Base-by-base conservation (phyloP, 495 filamentous ascomycete genomes). In the Platismatia glauca region DNA sequence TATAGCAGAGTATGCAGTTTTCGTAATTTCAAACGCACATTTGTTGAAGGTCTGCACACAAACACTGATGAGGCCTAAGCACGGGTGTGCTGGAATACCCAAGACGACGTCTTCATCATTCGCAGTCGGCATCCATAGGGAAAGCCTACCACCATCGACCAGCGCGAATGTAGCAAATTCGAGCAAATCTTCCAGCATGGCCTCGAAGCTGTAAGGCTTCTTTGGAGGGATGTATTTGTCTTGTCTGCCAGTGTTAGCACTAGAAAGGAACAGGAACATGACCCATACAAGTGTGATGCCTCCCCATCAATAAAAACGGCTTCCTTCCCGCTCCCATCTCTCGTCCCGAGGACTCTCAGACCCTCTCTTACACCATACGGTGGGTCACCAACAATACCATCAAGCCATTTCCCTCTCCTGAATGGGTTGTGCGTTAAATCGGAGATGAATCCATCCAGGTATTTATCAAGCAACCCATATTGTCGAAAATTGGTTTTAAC, bases 281-380 rank as follows among this genome's bases (percentile, higher is more conserved):
- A 57, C 27, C 7, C 81, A 68, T 79, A 90, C 86, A 81, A 77
- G 75, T 95, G 86, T 67, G 84, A 82, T 64, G 81, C 76, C 59
- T 82, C 82, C 0, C 90, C 90, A 76, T 91, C 82, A 57, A 86
- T 81, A 31, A 87, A 77, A 5, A 89, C 79, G 61, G 82, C 82
- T 65, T 83, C 78, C 59, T 78, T 79, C 0, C 78, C 74, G 41
- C 78, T 77, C 58, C 84, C 89, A 69, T 91, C 85, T 66, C 85
- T 83, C 33, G 79, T 83, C 3, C 94, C 94, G 20, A 99, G 76
- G 5, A 97, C 91, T 69, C 86, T 87, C 58, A 97, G 74, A 0
- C 94, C 94, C 68, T 99, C 94, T 15, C 94, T 82, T 20, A 99
- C 90, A n/a, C 94, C 94, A 70, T 99, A 99, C 0, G 94, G 94